Base-by-base conservation (phyloP, 495 filamentous ascomycete species). In the Trypethelium eluteriae region DNA sequence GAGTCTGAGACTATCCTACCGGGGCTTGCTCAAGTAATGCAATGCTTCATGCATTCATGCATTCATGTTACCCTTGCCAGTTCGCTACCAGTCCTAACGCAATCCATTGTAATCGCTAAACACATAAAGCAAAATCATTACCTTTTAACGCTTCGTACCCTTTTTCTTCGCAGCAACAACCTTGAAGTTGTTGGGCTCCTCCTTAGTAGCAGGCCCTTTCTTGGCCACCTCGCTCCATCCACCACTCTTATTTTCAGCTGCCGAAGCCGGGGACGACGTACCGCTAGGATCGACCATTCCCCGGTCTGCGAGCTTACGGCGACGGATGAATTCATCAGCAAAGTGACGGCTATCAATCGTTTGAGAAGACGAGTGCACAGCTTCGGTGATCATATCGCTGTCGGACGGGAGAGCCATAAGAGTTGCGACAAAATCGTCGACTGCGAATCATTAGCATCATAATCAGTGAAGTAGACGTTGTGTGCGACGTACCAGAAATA, bases 151-250 rank as follows among this genome's bases (percentile, higher is more conserved):
- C 74, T 78, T 79, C 32, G 68, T 67, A 12, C 91, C 89, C 84
- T 95, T 96, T 85, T 96, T 98, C 77, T 95, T 93, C 68, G 87
- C 84, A 56, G 89, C 85, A 49, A 98, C 93, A 53, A 98, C 88
- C 80, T 91, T 91, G 79, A 96, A 98, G 73, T 79, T 82, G 68
- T 80, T 76, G 67, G 79, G 76, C 63, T 83, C 80, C 68, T 84
- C 83, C 70, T 83, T 44, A 75, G 71, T 76, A 16, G 78, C 73
- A 36, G 81, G 82, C 5, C 86, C 85, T 83, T 96, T 96, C 86
- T 97, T 97, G 9, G 94, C 94, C 70, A 98, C 94, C 79, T 98
- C 95, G 72, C 85, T 96, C 94, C 94, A 98, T 36, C 94, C 94
- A 65, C 91, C 89, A 25, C 77, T 78, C 63, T 78, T 82, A 25